Evolutionary conservation across 441 rosid genomes (phyloP), one percentile per base, ranked within the genome.

Genomic region (Pelargonium australe): DNA sequence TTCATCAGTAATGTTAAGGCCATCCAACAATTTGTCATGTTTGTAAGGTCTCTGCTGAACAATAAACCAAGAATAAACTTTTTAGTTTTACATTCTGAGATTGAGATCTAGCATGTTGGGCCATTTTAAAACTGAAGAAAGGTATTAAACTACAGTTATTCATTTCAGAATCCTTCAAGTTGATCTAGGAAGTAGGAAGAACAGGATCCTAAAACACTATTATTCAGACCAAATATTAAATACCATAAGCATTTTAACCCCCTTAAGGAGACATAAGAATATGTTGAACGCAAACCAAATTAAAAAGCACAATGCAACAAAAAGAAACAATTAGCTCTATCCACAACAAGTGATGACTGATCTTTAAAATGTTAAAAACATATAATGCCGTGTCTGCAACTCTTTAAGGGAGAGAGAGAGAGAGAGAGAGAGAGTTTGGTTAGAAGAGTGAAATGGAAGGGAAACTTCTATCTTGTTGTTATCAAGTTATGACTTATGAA

Each of bases 1-100:
- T 79, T 95, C 99, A 58, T 90, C 92, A 0, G 94, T 95, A 69
- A 90, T 79, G 84, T 94, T 94, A 75, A 90, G 76, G 47, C 89
- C 90, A 72, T 90, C 92, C 74, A 79, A 67, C 20, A 82, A 63
- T 75, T 82, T 91, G 63, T 83, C 91, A 66, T 77, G 85, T 76
- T 77, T 80, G 71, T 73, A 77, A 75, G 75, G 76, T 70, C 83
- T 87, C 89, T 87, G 91, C 80, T 78, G 25, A 73, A 34, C 64
- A 63, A 37, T 41, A 68, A 40, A 23, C 65, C 12, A 34, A 58
- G 43, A n/a, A 64, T 43, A 43, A 64, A 14, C 44, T 34, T 65
- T 64, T 2, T 55, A 70, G 45, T 60, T 70, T 67, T 9, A 1
- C 63, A 7, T 34, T 4, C 37, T 34, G 37, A 34, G 37, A 6